Evolutionary conservation across 805 yeast genomes (phyloP), one percentile per base, ranked within the genome.

Genomic region (Candida vartiovaarae): DNA sequence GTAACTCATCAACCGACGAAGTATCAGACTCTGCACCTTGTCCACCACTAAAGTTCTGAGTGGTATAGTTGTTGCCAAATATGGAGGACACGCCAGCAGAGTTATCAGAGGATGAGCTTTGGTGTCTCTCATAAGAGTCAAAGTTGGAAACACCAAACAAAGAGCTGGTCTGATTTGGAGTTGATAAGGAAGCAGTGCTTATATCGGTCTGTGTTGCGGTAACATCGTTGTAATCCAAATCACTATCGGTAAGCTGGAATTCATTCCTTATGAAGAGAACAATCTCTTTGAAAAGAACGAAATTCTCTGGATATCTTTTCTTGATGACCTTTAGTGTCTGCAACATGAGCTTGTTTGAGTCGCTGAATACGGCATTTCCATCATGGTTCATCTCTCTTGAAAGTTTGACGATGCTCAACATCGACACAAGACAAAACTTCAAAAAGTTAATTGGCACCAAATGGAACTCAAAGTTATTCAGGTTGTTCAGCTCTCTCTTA

Each of bases 391-490:
- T 38, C 1, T 48, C 48, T 15, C 43, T 41, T 2, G 51, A 39
- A 15, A 48, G 37, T 25, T 49, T 51, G 35, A 38, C 38, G 34
- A 47, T 47, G 23, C 49, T 46, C 33, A 56, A 39, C 47, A 52
- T 47, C 4, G 59, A 48, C 20, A 57, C 41, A 6, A 57, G 45
- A 23, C 48, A 43, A 25, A 53, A 44, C 36, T 56, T 57, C 23
- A 57, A 45, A 40, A 57, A 57, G 40, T 57, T 57, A 11, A 57
- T 30, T 10, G 61, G 61, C 8, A 56, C 52, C 35, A 56, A 36
- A 38, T 57, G 61, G 34, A 57, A 56, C 35, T 57, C 60, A 50
- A 57, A 57, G 38, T 51, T 57, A 39, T 57, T 57, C 34, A 56
- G 41, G 10, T 45, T 45, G 46, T 46, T 49, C 37, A 49, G 42